Base-by-base conservation (phyloP, 768 basidiomycete species). In the Amanita rubescens region DNA sequence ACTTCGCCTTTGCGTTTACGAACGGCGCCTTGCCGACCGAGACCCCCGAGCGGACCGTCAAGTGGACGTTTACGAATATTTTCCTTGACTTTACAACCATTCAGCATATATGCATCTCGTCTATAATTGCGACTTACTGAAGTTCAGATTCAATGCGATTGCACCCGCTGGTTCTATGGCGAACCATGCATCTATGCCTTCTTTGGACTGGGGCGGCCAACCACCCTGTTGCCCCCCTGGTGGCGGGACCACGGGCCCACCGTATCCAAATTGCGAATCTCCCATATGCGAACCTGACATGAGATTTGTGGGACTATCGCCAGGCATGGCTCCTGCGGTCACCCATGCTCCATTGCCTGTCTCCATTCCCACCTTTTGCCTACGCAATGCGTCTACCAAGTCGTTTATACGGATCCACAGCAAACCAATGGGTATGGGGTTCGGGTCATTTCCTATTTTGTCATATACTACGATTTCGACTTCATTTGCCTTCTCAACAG, bases 1-100 rank as follows among this genome's bases (percentile, higher is more conserved):
- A 98, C 87, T 74, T 98, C 95, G 60, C 85, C 95, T 70, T 97
- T 97, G 63, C 94, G 90, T 72, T 96, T 97, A 65, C 94, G 87
- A 59, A 99, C 84, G 55, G 96, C 96, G 51, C 95, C 96, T 72
- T 97, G 95, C 67, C 96, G 93, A 47, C 95, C 96, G 37, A 99
- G 82, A 54, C 93, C 94, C 48, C 88, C 89, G 8, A 77, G 65
- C 10, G 84, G 84, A 3, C 82, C 89, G 62, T 99, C 96, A 56
- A 94, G 67, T n/a, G 94, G 93, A 37, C 96, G 86, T 66, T 95
- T 94, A 57, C 94, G 87, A 27, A 94, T 88, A 63, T 95, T 98
- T 69, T 97, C 94, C 73, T 99, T 99, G 71, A 96, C 96, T 99
- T 61, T 38, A 52, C 17, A 22, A 46, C 46, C 50, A 25, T 44